A percentile compares a stretch with the other conserved stretches of the same genome.
Evolutionary conservation across 1,284 basidiomycete species (phyloP).

Genomic region (Ceratobasidium sp.): DNA sequence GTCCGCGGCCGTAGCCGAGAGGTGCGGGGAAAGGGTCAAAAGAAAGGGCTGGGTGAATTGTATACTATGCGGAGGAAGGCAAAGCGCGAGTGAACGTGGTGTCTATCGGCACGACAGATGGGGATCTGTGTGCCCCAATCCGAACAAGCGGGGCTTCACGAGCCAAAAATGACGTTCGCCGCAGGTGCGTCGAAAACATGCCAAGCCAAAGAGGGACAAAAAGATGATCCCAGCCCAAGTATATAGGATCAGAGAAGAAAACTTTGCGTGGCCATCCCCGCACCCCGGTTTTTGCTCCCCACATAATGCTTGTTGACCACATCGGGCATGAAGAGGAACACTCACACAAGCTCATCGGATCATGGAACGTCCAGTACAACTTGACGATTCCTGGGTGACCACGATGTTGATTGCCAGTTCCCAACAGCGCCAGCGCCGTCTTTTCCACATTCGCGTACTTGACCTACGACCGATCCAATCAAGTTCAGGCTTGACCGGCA

Average conservation of each 20-base stretch:
- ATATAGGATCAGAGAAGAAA: neutral
- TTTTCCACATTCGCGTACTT: conserved; percentile 71
- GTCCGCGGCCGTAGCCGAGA: neutral
- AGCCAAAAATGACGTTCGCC: neutral
- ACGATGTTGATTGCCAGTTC: conserved; percentile 43
- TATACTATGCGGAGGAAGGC: neutral
- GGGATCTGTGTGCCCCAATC: conserved; percentile 4
- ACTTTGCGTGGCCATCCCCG: neutral
- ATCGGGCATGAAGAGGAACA: conserved; percentile 50
- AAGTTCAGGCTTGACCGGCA: no score
- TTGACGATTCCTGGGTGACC: conserved; percentile 88
- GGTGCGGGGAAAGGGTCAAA: conserved; percentile 14
- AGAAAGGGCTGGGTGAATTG: conserved; percentile 1
- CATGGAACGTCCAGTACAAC: conserved; percentile 87
- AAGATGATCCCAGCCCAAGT: neutral
- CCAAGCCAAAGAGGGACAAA: conserved; percentile 10
- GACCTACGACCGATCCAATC: conserved; percentile 3
- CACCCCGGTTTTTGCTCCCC: neutral
- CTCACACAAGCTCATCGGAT: conserved; percentile 86
- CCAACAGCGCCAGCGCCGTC: conserved; percentile 65
- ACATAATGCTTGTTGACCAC: neutral
- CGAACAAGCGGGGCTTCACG: conserved; percentile 6
- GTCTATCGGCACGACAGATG: neutral
- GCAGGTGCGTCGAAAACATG: neutral
- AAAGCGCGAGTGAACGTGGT: neutral